phyloP scores from a whole-genome alignment of 257 asterid species.

The Solanum gandarillasii region DNA sequence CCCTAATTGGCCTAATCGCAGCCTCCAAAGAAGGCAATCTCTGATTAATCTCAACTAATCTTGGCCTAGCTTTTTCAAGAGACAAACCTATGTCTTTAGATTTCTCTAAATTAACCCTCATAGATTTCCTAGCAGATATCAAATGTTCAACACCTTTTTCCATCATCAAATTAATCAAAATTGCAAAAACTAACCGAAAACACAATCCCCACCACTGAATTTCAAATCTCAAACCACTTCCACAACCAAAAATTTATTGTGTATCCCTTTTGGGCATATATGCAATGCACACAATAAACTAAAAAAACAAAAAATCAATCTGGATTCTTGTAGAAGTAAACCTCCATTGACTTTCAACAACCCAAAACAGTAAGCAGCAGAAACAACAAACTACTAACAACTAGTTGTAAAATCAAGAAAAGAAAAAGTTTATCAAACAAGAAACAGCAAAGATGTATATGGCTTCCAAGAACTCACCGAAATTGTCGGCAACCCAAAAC shows the following conservation, averaged over 20 bases:
- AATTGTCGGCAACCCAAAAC: not conserved
- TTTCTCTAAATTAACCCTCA: slow-evolving; percentile 58
- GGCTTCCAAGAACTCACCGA: not conserved
- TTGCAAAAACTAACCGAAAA: not conserved
- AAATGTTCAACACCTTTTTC: slow-evolving; percentile 47
- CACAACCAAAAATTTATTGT: not conserved
- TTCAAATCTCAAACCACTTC: not conserved
- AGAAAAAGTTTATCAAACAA: not conserved
- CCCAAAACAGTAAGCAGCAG: not conserved
- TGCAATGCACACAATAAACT: not conserved
- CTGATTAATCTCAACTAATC: slow-evolving; percentile 56
- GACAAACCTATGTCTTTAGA: slow-evolving; percentile 44
- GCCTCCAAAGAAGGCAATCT: slow-evolving; percentile 65
- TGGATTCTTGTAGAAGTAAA: not conserved
- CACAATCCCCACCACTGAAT: not conserved
- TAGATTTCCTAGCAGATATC: slow-evolving; percentile 51
- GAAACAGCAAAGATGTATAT: not conserved
- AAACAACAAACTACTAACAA: not conserved
- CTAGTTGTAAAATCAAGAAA: not conserved
- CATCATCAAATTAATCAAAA: slow-evolving; percentile 14
- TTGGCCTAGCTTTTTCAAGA: slow-evolving; percentile 51
- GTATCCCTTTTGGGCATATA: not conserved
- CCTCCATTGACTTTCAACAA: not conserved
- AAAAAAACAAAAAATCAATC: not conserved
- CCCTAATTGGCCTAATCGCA: slow-evolving; percentile 64